Base-by-base conservation (phyloP, 768 basidiomycete genomes). In the Tricholoma sp. region DNA sequence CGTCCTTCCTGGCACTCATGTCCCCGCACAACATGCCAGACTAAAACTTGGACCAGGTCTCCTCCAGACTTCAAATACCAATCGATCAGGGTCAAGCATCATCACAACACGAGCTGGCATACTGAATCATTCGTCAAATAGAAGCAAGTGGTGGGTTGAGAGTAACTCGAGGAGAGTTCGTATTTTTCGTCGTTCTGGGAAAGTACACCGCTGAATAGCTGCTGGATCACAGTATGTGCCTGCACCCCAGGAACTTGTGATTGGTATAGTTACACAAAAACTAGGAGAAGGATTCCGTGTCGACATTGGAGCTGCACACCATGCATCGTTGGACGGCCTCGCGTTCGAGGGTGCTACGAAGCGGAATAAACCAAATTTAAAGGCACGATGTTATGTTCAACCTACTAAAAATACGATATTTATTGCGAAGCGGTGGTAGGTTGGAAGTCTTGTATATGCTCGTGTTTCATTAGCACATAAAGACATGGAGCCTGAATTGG, bases 331-430 rank as follows among this genome's bases (percentile, higher is more conserved):
- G 45, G 95, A 98, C 64, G 90, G 83, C 0, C 80, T 98, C 29
- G 94, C 97, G 2, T 99, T 99, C 68, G 96, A 98, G 69, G 90
- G 94, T 3, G 97, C 94, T 9, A 92, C 93, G 21, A 98, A 96
- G 76, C 75, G 97, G 61, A 98, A 91, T 67, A 88, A 86, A 70
- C 96, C 96, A 27, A 93, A 92, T 71, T 79, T 99, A 57, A 98
- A 95, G 77, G 95, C 91, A 8, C 32, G 34, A 21, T n/a, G 16
- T 32, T 50, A 35, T 5, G 47, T 29, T n/a, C 27, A 16, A 22
- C 29, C 47, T 29, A 50, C 16, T 14, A 18, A 50, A 50, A 7
- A 31, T 27, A 29, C 50, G 14, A 5, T 32, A 57, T 54, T 47
- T 58, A 49, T 56, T 32, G 14, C 12, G 45, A 29, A 31, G 29